Evolutionary conservation across 202 grass and related monocot genomes (phyloP).

Genomic region (Musa balbisiana): DNA sequence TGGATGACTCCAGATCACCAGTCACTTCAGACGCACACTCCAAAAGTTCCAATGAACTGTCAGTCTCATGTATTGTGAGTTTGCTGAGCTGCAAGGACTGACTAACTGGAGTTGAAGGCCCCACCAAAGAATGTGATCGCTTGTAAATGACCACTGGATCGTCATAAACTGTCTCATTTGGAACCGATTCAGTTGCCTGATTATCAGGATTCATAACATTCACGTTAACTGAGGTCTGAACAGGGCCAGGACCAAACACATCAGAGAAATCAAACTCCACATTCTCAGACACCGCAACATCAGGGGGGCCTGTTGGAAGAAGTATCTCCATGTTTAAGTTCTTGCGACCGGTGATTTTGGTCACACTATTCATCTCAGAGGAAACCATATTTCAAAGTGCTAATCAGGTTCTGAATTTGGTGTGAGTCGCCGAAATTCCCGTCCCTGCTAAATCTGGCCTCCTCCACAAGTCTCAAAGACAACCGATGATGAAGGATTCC

Average conservation of each 20-base stretch:
- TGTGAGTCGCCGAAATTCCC: conserved; percentile 5
- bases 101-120: conserved; percentile 59
- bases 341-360: conserved; percentile 37
- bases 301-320: conserved; percentile 67
- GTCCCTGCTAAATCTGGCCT: conserved; percentile 23
- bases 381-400: conserved; percentile 68
- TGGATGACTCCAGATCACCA: conserved; percentile 27
- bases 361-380: conserved; percentile 43
- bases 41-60: conserved; percentile 55
- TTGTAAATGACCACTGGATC: conserved; percentile 70
- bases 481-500: conserved; percentile 76
- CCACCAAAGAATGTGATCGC: conserved; percentile 87
- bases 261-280: conserved; percentile 92
- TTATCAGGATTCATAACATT: conserved; percentile 45
- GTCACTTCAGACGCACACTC: conserved; percentile 50
- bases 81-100: conserved; percentile 65
- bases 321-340: conserved; percentile 56
- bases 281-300: conserved; percentile 67
- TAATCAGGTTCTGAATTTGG: conserved; percentile 13
- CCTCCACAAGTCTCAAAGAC: conserved; percentile 23
- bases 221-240: conserved; percentile 43
- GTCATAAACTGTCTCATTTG: conserved; percentile 54
- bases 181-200: conserved; percentile 37
- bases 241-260: conserved; percentile 67
- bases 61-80: conserved; percentile 53